Conservation (phyloP, 306 rosid genomes). For the Prunus davidiana region DNA sequence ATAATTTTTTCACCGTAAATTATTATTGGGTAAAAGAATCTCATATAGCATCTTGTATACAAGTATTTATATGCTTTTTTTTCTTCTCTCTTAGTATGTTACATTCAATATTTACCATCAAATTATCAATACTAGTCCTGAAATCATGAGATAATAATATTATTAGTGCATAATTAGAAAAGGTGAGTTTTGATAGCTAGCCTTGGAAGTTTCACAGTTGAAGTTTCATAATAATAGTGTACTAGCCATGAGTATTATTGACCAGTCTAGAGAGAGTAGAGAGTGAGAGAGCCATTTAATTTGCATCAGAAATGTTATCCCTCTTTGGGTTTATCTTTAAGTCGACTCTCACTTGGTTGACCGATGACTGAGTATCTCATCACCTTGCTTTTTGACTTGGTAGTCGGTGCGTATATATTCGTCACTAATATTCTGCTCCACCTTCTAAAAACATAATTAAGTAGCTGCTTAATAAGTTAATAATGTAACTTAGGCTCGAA, state of each 20-base stretch:
- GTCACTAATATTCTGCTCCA: neutral
- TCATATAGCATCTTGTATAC: neutral
- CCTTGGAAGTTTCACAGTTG: no score
- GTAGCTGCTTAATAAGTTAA: neutral
- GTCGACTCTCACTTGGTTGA: conserved; percentile 1
- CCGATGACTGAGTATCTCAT: neutral
- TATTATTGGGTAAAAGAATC: neutral
- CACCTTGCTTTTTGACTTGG: neutral
- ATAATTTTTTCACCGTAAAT: neutral
- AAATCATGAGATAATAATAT: no score
- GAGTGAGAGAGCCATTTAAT: neutral
- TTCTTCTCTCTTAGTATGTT: neutral
- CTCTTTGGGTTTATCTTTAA: neutral
- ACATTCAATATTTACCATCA: no score
- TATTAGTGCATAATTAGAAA: no score
- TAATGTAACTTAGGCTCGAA: neutral
- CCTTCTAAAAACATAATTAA: no score
- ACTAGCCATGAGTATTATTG: no score
- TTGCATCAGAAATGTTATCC: neutral
- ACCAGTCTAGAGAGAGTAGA: neutral
- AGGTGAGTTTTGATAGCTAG: no score
- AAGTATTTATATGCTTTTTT: neutral
- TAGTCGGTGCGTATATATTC: neutral
- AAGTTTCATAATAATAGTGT: no score
- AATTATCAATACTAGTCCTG: no score